These are phyloP conservation scores for Suillus discolor DNA, from an alignment of 768 basidiomycete genomes.

Conservation along the genomic window DNA sequence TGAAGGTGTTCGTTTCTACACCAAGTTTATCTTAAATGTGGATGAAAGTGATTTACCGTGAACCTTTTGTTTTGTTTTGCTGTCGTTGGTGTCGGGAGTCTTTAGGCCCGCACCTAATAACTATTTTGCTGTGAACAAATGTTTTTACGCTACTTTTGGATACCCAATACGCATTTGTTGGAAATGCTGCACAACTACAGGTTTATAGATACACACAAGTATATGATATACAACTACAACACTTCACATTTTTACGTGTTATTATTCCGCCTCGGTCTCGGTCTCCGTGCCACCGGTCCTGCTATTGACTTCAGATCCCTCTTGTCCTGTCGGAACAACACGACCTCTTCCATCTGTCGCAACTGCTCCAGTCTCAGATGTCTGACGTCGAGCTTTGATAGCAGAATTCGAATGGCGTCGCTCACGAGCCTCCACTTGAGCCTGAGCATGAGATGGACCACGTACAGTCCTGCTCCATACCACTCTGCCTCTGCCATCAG, in stretches of 20 bases:
- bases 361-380: constrained; percentile 13
- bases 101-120: no score
- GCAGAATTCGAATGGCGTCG: constrained; percentile 24
- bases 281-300: constrained; percentile 22
- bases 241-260: not conserved
- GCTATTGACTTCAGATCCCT: constrained; percentile 16
- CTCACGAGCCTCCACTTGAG: constrained; percentile 21
- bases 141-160: not conserved
- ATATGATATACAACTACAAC: not conserved
- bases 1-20: constrained; percentile 69
- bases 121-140: not conserved
- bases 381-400: constrained; percentile 20
- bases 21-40: constrained; percentile 63
- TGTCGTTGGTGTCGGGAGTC: no score
- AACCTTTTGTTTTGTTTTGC: not conserved
- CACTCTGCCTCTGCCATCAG: constrained; percentile 66
- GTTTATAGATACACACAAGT: constrained; percentile 1
- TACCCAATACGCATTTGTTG: not conserved
- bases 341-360: constrained; percentile 20
- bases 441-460: constrained; percentile 23
- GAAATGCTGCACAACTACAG: not conserved
- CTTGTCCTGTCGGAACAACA: constrained; percentile 23
- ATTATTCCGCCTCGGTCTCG: constrained; percentile 17
- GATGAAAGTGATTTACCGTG: constrained; percentile 48
- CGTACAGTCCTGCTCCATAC: constrained; percentile 41